Evolutionary conservation across 2,329 filamentous ascomycete species (phyloP).

Genomic region (Colletotrichum sp.): DNA sequence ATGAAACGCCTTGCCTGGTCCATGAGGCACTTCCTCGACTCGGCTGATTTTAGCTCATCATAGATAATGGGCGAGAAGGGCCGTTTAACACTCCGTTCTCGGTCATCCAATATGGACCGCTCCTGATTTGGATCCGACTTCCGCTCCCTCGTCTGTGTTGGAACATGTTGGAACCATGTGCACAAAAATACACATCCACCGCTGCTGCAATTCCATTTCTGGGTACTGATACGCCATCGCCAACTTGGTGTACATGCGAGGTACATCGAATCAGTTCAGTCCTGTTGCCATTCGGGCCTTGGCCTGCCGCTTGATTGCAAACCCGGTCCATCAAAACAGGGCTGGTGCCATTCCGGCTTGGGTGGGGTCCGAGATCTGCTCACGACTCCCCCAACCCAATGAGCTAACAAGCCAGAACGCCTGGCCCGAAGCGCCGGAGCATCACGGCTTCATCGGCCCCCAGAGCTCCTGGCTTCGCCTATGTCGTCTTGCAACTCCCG

Average conservation of each 20-base stretch:
- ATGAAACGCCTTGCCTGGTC: slow-evolving; percentile 15
- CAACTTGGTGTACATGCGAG: neutral
- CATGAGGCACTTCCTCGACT: slow-evolving; percentile 18
- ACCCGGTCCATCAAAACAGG: slow-evolving; percentile 19
- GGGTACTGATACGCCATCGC: neutral
- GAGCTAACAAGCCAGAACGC: neutral
- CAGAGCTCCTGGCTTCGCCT: slow-evolving; percentile 21
- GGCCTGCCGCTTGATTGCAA: slow-evolving; percentile 7
- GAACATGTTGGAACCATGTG: neutral
- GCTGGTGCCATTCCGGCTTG: slow-evolving; percentile 9
- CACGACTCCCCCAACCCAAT: slow-evolving; percentile 17
- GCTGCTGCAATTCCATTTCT: neutral
- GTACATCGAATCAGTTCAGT: neutral
- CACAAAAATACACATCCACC: neutral
- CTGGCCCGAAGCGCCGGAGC: slow-evolving; percentile 17
- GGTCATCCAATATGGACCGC: slow-evolving; percentile 3
- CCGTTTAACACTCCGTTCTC: slow-evolving; percentile 20
- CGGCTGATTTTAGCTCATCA: slow-evolving; percentile 1
- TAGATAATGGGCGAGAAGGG: slow-evolving; percentile 10
- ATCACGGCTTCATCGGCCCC: slow-evolving; percentile 24
- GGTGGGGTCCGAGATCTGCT: slow-evolving; percentile 16
- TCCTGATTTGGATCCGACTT: slow-evolving; percentile 4
- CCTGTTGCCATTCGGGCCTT: slow-evolving; percentile 2
- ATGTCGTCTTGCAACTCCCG: slow-evolving; percentile 3
- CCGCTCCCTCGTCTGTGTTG: neutral